Evolutionary conservation across 805 yeast genomes (phyloP).

Genomic region (Wickerhamomyces bovis): DNA sequence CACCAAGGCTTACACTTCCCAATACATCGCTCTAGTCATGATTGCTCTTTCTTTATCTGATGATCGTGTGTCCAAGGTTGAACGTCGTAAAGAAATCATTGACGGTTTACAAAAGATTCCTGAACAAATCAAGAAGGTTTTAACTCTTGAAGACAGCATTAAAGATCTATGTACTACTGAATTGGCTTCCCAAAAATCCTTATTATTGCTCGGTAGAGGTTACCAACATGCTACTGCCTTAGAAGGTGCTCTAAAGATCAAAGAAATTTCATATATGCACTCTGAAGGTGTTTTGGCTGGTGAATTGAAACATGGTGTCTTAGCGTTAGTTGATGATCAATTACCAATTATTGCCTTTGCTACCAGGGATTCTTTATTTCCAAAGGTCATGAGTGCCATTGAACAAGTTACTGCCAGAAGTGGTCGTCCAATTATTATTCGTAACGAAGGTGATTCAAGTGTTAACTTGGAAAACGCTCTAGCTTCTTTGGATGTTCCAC

Average conservation of each 20-base stretch:
- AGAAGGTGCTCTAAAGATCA: slow-evolving; percentile 97
- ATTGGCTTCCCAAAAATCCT: slow-evolving; percentile 76
- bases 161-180: slow-evolving; percentile 66
- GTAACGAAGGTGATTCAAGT: slow-evolving; percentile 74
- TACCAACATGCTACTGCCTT: slow-evolving; percentile 95
- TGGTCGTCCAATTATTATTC: slow-evolving; percentile 91
- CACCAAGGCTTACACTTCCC: slow-evolving; percentile 98
- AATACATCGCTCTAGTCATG: slow-evolving; percentile 95
- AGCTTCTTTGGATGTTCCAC: slow-evolving; percentile 84
- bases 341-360: slow-evolving; percentile 95
- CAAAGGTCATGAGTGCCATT: slow-evolving; percentile 91
- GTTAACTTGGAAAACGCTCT: slow-evolving; percentile 49
- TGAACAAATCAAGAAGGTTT: slow-evolving; percentile 72
- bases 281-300: slow-evolving; percentile 99
- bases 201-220: slow-evolving; percentile 93
- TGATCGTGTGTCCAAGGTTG: slow-evolving; percentile 71
- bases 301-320: slow-evolving; percentile 96
- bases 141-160: slow-evolving; percentile 67
- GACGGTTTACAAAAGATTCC: slow-evolving; percentile 82
- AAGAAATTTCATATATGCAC: slow-evolving; percentile 98
- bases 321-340: slow-evolving; percentile 91
- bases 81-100: slow-evolving; percentile 80
- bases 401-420: slow-evolving; percentile 96
- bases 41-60: slow-evolving; percentile 92
- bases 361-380: slow-evolving; percentile 92